Conservation (phyloP, 2,329 filamentous ascomycete genomes). For the Epichloe brachyelytri region DNA sequence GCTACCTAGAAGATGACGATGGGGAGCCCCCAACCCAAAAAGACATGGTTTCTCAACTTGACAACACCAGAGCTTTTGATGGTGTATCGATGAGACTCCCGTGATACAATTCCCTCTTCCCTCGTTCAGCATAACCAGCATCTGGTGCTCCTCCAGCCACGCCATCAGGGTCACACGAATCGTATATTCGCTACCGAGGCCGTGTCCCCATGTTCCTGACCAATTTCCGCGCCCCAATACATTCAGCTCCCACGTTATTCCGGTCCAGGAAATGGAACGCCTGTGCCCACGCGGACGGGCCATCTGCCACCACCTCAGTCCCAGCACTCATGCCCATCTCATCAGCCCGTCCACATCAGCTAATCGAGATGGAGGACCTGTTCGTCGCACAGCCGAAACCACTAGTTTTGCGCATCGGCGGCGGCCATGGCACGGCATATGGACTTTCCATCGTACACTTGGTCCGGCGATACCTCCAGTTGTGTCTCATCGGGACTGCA, state of each 20-base stretch:
- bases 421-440: not conserved
- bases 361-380: not conserved
- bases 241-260: no score
- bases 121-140: constrained; percentile 4
- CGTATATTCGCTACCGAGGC: not conserved
- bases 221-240: not conserved
- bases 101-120: not conserved
- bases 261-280: no score
- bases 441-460: not conserved
- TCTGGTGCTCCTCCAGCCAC: constrained; percentile 2
- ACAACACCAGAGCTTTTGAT: no score
- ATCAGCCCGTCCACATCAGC: no score
- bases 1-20: no score
- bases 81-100: not conserved
- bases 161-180: constrained; percentile 1
- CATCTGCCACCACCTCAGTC: no score
- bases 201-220: not conserved
- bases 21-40: no score
- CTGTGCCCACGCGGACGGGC: no score
- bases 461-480: no score
- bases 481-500: not conserved
- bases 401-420: not conserved
- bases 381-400: not conserved
- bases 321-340: no score
- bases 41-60: no score